Evolutionary conservation across 306 rosid genomes (phyloP).

Genomic region (Cicer bijugum): DNA sequence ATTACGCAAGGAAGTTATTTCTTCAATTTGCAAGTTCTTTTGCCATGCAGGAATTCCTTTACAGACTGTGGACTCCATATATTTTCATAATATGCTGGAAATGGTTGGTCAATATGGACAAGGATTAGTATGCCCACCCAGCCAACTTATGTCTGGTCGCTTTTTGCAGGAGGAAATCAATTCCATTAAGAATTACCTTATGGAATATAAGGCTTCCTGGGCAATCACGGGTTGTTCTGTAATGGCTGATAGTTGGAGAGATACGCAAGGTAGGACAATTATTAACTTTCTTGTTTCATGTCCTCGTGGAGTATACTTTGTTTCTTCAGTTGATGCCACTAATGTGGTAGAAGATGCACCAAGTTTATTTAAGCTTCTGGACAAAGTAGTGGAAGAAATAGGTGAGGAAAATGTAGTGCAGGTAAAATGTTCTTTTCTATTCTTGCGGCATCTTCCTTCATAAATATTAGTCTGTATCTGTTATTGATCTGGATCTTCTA

Average conservation of each 20-base stretch:
- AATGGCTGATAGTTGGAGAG: constrained; percentile 88
- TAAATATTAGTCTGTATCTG: constrained; percentile 36
- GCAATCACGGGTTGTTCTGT: constrained; percentile 85
- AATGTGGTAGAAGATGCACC: constrained; percentile 70
- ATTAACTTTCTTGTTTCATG: constrained; percentile 84
- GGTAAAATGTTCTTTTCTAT: constrained; percentile 64
- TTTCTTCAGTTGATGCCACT: constrained; percentile 80
- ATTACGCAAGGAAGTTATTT: constrained; percentile 73
- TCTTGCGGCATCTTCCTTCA: constrained; percentile 41
- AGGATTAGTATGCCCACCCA: constrained; percentile 71
- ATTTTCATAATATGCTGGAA: constrained; percentile 92
- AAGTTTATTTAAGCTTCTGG: constrained; percentile 79
- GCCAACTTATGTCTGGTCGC: constrained; percentile 74
- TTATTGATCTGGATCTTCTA: constrained; percentile 39
- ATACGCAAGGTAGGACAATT: constrained; percentile 66
- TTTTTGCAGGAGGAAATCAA: constrained; percentile 78
- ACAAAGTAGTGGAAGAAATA: constrained; percentile 82
- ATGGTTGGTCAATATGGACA: constrained; percentile 80
- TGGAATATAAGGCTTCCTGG: constrained; percentile 86
- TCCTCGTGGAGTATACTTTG: constrained; percentile 82
- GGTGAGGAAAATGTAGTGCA: constrained; percentile 93
- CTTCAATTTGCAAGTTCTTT: constrained; percentile 92
- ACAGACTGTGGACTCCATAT: constrained; percentile 79
- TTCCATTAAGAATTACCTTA: constrained; percentile 67
- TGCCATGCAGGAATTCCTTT: constrained; percentile 90